phyloP scores from a whole-genome alignment of 257 asterid genomes.

The Galeopsis tetrahit region DNA sequence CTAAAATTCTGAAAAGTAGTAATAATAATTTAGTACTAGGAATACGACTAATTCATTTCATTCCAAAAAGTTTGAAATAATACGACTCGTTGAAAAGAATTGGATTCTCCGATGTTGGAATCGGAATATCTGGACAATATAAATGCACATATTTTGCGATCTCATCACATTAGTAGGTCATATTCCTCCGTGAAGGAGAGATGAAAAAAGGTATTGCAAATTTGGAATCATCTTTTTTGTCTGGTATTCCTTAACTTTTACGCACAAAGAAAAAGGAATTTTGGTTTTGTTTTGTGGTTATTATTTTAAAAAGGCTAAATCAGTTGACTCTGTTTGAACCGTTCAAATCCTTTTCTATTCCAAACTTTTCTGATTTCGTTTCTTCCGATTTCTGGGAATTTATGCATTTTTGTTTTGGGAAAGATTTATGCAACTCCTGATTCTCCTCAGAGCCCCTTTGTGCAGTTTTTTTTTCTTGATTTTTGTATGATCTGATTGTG shows the following conservation, averaged over 20 bases:
- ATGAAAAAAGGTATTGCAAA: background rate
- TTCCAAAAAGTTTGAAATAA: background rate
- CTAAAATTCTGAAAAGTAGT: background rate
- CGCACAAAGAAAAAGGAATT: background rate
- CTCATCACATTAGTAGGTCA: background rate
- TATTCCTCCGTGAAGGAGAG: background rate
- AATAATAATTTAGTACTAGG: background rate
- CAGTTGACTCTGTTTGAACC: conserved; percentile 25
- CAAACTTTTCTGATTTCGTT: background rate
- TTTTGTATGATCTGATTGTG: background rate
- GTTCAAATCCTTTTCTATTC: background rate
- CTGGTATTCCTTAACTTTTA: conserved; percentile 3
- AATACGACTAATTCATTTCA: background rate
- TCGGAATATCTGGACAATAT: background rate
- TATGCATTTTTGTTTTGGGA: background rate
- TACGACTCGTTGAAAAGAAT: background rate
- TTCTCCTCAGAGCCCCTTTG: background rate
- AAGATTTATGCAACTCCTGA: background rate
- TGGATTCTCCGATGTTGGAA: background rate
- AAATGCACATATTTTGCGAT: conserved; percentile 23
- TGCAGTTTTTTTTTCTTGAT: background rate
- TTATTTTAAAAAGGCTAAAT: conserved; percentile 8
- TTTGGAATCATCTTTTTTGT: conserved; percentile 5
- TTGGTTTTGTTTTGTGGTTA: background rate
- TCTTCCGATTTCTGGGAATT: conserved; percentile 1